Evolutionary conservation across 495 filamentous ascomycete species (phyloP), one percentile per base, ranked within the genome.

Genomic region (Chaetomium cochliodes): DNA sequence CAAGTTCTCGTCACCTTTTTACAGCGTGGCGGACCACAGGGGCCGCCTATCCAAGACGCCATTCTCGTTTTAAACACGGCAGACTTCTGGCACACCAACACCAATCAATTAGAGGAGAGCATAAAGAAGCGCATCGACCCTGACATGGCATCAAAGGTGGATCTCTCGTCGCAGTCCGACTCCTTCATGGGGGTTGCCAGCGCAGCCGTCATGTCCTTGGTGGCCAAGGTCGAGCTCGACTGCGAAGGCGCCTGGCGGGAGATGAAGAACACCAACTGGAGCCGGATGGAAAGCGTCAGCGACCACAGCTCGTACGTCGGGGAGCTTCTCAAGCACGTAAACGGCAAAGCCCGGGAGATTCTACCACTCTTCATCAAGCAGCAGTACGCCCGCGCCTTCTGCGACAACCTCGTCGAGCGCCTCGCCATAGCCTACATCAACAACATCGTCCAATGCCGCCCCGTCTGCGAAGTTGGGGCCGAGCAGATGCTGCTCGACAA

Each of bases 401-500:
- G 92, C 65, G 96, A 98, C 71, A 92, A 97, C 69, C 74, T 97
- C 20, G 92, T 98, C 18, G 96, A 98, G 71, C 80, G 89, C 64
- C 79, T 97, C 59, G 87, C 89, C 20, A 90, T 82, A 64, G 77
- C 89, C 7, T 98, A 93, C 75, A 84, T 97, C 69, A 75, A 80
- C 44, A 96, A 90, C 67, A 86, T 97, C 65, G 91, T 96, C 50
- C 90, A 91, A 72, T 96, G 92, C 78, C 88, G 83, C 65, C 94
- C 94, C 22, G 86, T 98, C 60, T 91, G 90, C 18, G 93, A 97
- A 74, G 91, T 92, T 55, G 94, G 92, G 26, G 94, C 94, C n/a
- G 96, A 98, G 77, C 94, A 96, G 86, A 96, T 98, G 92, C 84
- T 98, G 8, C 85, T 98, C 4, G 96, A 98, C 73, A 88, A 90